Evolutionary conservation across 495 filamentous ascomycete genomes (phyloP), one percentile per base, ranked within the genome.

Genomic region (Penicillium atrosanguineum): DNA sequence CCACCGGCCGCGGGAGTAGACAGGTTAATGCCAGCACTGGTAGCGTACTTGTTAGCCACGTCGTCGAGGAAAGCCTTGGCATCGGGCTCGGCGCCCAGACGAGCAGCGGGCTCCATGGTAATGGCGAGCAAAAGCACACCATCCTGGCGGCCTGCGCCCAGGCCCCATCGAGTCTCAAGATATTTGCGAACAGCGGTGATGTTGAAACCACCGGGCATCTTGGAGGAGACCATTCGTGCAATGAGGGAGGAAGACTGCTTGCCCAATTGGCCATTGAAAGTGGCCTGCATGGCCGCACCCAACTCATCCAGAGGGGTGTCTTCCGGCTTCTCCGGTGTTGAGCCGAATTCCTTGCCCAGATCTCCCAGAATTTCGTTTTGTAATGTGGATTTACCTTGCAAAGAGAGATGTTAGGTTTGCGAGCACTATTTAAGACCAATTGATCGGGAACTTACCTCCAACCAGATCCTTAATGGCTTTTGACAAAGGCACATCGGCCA

Each of bases 151-250:
- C 95, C 95, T 29, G 87, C 67, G 5, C 79, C 90, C 48, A 99
- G 74, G 31, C 94, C 95, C 91, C 91, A 99, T 67, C 90, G 79
- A 6, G 91, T 93, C 74, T 95, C 91, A 20, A 99, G 70, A 61
- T 97, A 94, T 75, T 99, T 97, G 44, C 93, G 82, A 12, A 94
- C 90, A 2, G 87, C 79, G 60, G 93, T 96, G 66, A 97, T 97
- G 68, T 97, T 99, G 80, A 97, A 99, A 44, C 94, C 94, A 65
- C 92, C 95, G 29, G 94, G 95, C 94, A 99, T 97, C 71, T 99
- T 99, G 6, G 94, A 96, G 4, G 95, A 97, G 25, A 99, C 92
- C 65, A 97, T 77, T 54, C 93, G 85, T 28, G 95, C 93, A 64
- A 97, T 86, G 48, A 97, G 83, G 4, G 94, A 95, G 26, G 90